These are phyloP conservation scores for Staphylotrichum tortipilum DNA, from an alignment of 495 filamentous ascomycete species.

Conservation along the genomic window DNA sequence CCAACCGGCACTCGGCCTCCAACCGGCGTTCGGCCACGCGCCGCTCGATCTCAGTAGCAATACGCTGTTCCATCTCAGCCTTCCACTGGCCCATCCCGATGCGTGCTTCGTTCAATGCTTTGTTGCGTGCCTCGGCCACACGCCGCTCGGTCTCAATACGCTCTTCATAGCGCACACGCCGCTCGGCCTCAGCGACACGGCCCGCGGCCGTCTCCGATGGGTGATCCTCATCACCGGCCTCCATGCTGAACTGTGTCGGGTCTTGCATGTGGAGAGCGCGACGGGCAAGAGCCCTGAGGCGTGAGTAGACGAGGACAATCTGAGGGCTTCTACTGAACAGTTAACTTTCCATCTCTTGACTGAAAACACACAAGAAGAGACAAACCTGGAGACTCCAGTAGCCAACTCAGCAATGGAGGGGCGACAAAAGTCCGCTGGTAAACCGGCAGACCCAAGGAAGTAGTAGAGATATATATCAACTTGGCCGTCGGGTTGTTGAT, in stretches of 20 bases:
- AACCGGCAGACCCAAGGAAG: constrained; percentile 1
- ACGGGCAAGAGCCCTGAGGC: constrained; percentile 5
- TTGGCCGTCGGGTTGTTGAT: constrained; percentile 4
- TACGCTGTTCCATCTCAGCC: not conserved
- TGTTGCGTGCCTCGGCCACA: not conserved
- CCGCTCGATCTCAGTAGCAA: not conserved
- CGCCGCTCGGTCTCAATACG: not conserved
- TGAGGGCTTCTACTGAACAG: constrained; percentile 4
- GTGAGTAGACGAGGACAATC: not conserved
- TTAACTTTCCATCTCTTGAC: not conserved
- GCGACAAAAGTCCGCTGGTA: constrained; percentile 9
- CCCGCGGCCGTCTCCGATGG: not conserved
- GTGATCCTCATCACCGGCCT: not conserved
- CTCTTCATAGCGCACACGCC: too few species aligned
- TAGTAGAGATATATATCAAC: constrained; percentile 8
- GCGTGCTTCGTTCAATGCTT: not conserved
- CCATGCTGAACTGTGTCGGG: not conserved
- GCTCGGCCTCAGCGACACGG: too few species aligned
- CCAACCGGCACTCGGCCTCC: too few species aligned
- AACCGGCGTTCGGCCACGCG: too few species aligned
- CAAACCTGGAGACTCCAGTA: constrained; percentile 7
- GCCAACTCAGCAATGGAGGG: constrained; percentile 2
- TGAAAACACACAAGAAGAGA: not conserved
- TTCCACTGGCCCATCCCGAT: not conserved
- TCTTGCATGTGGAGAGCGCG: not conserved